Conservation (phyloP, 1,284 basidiomycete species). For the Pseudozyma flocculosa region DNA sequence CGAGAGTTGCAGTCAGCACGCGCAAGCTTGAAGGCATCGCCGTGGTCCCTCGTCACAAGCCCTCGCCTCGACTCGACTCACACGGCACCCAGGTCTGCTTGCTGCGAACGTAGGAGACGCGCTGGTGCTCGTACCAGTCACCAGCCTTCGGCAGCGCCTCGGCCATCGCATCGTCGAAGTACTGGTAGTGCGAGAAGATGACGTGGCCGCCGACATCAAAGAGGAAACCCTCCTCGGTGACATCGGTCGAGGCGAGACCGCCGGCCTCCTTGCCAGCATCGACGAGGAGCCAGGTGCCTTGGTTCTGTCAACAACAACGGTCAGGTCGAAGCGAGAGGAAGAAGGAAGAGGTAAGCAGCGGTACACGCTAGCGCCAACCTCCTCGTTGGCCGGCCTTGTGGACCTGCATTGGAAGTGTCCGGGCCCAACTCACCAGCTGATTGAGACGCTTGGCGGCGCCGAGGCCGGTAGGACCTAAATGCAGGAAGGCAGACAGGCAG, state of each 20-base stretch:
- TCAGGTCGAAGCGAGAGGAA: not conserved
- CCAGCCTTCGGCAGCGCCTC: constrained; percentile 60
- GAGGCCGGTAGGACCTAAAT: constrained; percentile 60
- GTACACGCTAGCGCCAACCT: no score
- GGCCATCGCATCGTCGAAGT: constrained; percentile 63
- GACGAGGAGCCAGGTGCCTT: constrained; percentile 60
- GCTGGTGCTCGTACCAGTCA: constrained; percentile 64
- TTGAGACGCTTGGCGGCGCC: constrained; percentile 63
- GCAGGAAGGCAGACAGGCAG: no score
- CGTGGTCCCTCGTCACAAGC: no score
- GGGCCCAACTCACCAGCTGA: constrained; percentile 61
- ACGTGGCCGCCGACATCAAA: constrained; percentile 65
- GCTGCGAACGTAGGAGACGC: constrained; percentile 63
- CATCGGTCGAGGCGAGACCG: constrained; percentile 63
- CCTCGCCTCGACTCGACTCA: no score
- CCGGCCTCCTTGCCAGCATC: constrained; percentile 61
- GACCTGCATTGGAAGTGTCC: no score
- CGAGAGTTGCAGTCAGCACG: no score
- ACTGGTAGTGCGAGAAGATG: constrained; percentile 64
- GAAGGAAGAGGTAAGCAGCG: not conserved
- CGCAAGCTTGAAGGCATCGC: no score
- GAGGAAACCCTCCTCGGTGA: constrained; percentile 63
- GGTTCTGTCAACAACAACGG: constrained; percentile 49
- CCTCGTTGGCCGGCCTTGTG: no score
- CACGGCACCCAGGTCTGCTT: constrained; percentile 63